phyloP scores from a whole-genome alignment of 2,329 filamentous ascomycete genomes.

The Nannizziopsis arthrosporioides region DNA sequence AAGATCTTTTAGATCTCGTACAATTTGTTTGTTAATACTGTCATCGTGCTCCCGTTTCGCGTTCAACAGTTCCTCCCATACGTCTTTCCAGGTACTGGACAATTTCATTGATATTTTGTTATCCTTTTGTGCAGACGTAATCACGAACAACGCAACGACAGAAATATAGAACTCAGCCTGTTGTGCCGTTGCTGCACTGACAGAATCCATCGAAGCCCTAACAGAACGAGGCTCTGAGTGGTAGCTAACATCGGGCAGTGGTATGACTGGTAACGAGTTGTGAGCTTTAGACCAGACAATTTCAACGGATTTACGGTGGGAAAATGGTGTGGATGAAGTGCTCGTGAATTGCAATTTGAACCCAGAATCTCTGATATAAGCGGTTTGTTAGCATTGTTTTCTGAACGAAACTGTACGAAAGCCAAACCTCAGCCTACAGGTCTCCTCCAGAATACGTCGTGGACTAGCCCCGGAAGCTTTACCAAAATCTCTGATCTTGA shows the following conservation, averaged over 20 bases:
- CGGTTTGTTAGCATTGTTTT: conserved; percentile 3
- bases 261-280: conserved; percentile 36
- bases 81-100: conserved; percentile 67
- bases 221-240: conserved; percentile 38
- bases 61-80: conserved; percentile 69
- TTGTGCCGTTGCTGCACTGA: conserved; percentile 61
- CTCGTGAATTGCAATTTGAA: conserved; percentile 56
- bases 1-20: conserved; percentile 50
- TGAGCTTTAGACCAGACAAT: conserved; percentile 72
- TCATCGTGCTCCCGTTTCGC: conserved; percentile 60
- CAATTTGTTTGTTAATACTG: conserved; percentile 53
- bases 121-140: conserved; percentile 69
- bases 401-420: background rate
- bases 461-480: conserved; percentile 68
- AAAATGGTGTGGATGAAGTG: conserved; percentile 62
- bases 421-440: conserved; percentile 62
- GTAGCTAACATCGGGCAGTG: conserved; percentile 33
- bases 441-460: conserved; percentile 66
- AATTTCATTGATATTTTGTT: conserved; percentile 73
- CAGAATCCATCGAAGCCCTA: conserved; percentile 58
- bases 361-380: conserved; percentile 50
- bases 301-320: conserved; percentile 61
- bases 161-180: conserved; percentile 84
- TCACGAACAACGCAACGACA: conserved; percentile 66
- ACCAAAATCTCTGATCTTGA: conserved; percentile 70